Percentiles rank a stretch among this genome's conserved stretches.
These are phyloP conservation scores for Pouteria campechiana DNA, from an alignment of 179 eudicot species.

Conservation along the genomic window DNA sequence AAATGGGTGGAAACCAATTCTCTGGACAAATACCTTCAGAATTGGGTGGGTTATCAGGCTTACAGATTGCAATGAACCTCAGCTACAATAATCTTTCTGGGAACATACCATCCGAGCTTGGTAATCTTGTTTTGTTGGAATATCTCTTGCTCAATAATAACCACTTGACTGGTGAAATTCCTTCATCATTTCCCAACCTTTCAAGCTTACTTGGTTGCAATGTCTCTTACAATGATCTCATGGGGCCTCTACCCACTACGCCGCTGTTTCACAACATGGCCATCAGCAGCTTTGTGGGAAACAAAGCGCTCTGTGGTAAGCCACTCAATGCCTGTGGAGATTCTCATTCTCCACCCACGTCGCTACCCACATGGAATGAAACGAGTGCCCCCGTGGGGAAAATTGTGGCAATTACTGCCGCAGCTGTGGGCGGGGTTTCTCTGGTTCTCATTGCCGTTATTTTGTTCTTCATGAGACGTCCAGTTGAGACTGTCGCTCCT, in stretches of 20 bases:
- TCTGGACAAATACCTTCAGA: conserved; percentile 62
- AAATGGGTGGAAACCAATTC: conserved; percentile 75
- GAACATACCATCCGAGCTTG: conserved; percentile 61
- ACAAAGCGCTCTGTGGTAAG: conserved; percentile 70
- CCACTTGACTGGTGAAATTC: conserved; percentile 67
- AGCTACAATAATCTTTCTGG: conserved; percentile 71
- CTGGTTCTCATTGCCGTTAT: conserved; percentile 56
- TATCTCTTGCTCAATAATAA: conserved; percentile 64
- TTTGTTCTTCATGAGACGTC: conserved; percentile 49
- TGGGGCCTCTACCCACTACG: conserved; percentile 62
- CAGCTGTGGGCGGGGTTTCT: conserved; percentile 62
- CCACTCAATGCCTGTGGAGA: conserved; percentile 44
- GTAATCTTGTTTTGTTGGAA: conserved; percentile 60
- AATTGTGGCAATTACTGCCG: conserved; percentile 43
- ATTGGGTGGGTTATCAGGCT: conserved; percentile 54
- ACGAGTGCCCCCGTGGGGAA: conserved; percentile 34
- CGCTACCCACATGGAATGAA: conserved; percentile 9
- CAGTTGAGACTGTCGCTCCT: conserved; percentile 37
- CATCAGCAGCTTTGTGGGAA: conserved; percentile 49
- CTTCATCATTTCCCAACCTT: conserved; percentile 58
- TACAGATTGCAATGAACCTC: conserved; percentile 80
- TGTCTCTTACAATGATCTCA: conserved; percentile 62
- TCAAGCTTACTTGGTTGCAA: conserved; percentile 70
- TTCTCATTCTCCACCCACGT: conserved; percentile 9
- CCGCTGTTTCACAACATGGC: conserved; percentile 66